Evolutionary conservation across 2,329 filamentous ascomycete species (phyloP).

Genomic region (Diaporthe vaccinii): DNA sequence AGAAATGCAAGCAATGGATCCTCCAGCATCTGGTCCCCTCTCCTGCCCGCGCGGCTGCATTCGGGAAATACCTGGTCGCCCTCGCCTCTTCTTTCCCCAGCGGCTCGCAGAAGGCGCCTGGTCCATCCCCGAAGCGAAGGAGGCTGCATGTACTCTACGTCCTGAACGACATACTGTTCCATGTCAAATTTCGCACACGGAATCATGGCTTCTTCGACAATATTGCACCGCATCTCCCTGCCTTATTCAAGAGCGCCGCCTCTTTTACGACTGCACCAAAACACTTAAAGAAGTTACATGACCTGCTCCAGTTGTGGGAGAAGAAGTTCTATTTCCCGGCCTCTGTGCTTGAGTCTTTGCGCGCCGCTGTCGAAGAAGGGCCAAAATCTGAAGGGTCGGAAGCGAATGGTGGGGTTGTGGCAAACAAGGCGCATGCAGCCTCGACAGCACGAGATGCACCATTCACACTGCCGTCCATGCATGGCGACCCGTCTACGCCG

Average conservation of each 20-base stretch:
- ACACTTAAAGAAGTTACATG: slow-evolving; percentile 73
- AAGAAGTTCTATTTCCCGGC: slow-evolving; percentile 72
- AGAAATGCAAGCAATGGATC: slow-evolving; percentile 93
- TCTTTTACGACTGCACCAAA: slow-evolving; percentile 73
- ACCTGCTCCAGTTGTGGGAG: slow-evolving; percentile 79
- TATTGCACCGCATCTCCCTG: slow-evolving; percentile 70
- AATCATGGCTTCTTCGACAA: slow-evolving; percentile 66
- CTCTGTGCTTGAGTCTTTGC: slow-evolving; percentile 69
- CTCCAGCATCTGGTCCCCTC: slow-evolving; percentile 79
- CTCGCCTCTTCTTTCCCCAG: slow-evolving; percentile 71
- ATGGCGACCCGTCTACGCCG: slow-evolving; percentile 79
- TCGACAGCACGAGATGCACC: slow-evolving; percentile 61
- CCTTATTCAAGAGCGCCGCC: slow-evolving; percentile 72
- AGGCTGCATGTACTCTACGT: slow-evolving; percentile 84
- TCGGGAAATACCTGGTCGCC: slow-evolving; percentile 82
- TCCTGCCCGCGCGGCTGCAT: slow-evolving; percentile 71
- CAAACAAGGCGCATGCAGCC: slow-evolving; percentile 57
- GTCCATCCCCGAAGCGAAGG: slow-evolving; percentile 74
- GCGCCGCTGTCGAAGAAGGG: slow-evolving; percentile 63
- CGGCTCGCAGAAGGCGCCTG: slow-evolving; percentile 50
- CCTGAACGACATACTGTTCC: slow-evolving; percentile 82
- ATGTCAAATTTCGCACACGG: slow-evolving; percentile 68
- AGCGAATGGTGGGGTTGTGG: slow-evolving; percentile 44
- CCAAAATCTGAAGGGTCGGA: slow-evolving; percentile 49
- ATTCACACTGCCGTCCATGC: slow-evolving; percentile 79